Conservation (phyloP, 179 eudicot species). For the Monotropa hypopitys region DNA sequence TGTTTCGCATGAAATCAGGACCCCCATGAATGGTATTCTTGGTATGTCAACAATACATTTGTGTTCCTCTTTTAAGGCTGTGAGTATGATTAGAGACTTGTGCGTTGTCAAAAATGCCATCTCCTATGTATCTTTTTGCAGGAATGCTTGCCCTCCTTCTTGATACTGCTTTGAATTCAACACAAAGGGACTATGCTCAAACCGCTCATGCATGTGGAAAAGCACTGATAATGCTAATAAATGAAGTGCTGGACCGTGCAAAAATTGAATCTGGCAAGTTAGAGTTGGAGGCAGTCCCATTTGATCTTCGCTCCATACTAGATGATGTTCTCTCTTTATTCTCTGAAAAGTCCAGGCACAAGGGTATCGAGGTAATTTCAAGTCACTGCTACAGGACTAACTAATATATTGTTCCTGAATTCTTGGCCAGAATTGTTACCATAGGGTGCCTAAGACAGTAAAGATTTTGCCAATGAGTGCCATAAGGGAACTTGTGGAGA, state of each 20-base stretch:
- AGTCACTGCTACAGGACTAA: background rate
- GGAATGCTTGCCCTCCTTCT: conserved; percentile 61
- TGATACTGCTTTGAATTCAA: conserved; percentile 53
- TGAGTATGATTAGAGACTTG: background rate
- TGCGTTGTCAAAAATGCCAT: background rate
- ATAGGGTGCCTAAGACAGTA: background rate
- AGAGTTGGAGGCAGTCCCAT: conserved; percentile 52
- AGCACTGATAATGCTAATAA: conserved; percentile 51
- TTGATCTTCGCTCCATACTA: conserved; percentile 44
- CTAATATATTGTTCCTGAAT: background rate
- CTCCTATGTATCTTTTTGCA: conserved; percentile 8
- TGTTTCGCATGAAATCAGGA: conserved; percentile 65
- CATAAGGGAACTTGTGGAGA: background rate
- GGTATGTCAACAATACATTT: conserved; percentile 23
- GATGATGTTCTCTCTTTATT: conserved; percentile 65
- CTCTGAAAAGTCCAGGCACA: conserved; percentile 55
- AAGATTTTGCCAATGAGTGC: background rate
- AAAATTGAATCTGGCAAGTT: conserved; percentile 68
- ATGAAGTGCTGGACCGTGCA: conserved; percentile 64
- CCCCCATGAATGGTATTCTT: conserved; percentile 68
- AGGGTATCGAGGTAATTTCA: conserved; percentile 44
- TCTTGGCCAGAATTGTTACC: background rate
- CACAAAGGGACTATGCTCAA: conserved; percentile 60
- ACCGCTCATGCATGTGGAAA: conserved; percentile 68
- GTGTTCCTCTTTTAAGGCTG: background rate